Conservation (phyloP, 2,329 filamentous ascomycete genomes). For the Macrophomina tecta region DNA sequence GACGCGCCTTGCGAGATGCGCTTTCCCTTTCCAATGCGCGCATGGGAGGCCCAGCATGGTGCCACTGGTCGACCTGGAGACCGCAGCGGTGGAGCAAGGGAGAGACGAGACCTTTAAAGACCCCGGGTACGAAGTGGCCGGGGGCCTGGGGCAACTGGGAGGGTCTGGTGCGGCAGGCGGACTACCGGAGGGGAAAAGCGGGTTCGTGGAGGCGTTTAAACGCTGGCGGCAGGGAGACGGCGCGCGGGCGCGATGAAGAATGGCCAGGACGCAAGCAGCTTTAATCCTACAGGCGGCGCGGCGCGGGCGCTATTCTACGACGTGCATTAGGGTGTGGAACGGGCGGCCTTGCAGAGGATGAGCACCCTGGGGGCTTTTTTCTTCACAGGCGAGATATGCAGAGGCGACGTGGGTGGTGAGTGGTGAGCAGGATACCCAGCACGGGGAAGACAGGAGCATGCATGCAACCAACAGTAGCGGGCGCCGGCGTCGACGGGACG, state of each 20-base stretch:
- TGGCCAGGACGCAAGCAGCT: background rate
- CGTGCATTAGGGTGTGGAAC: background rate
- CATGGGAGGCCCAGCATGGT: conserved; percentile 69
- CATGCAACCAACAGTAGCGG: conserved; percentile 15
- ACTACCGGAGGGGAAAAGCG: conserved; percentile 10
- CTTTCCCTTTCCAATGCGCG: conserved; percentile 82
- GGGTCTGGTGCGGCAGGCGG: conserved; percentile 17
- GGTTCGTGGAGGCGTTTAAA: conserved; percentile 27
- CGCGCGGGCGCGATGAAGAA: background rate
- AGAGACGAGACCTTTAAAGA: background rate
- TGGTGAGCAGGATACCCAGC: conserved; percentile 23
- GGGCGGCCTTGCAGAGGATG: background rate
- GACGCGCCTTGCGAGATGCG: conserved; percentile 62
- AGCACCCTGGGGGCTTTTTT: background rate
- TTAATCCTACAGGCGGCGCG: background rate
- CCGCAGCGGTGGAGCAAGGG: conserved; percentile 8
- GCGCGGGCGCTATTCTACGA: background rate
- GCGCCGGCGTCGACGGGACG: conserved; percentile 23
- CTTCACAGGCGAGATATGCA: conserved; percentile 1
- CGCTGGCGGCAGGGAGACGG: conserved; percentile 11
- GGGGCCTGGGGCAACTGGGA: conserved; percentile 9
- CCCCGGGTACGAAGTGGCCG: conserved; percentile 12
- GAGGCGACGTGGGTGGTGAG: conserved; percentile 20
- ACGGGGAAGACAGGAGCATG: conserved; percentile 15
- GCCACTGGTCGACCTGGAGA: conserved; percentile 46